A percentile compares a stretch with the other conserved stretches of the same genome.
Evolutionary conservation across 2,329 filamentous ascomycete species (phyloP).

Genomic region (Fusarium coffeatum): DNA sequence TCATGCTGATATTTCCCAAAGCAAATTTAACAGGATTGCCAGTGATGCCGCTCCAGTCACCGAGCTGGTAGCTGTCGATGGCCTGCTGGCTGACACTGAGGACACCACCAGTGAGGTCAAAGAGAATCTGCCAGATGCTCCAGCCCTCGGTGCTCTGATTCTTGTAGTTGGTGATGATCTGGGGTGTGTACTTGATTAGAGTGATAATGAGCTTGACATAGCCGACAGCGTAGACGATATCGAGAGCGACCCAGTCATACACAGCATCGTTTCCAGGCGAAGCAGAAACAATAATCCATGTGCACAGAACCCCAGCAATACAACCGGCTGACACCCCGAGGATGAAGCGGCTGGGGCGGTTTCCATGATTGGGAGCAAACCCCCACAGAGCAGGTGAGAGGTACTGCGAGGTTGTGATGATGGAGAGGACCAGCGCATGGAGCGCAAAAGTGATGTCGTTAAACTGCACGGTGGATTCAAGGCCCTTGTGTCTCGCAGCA

Average conservation of each 20-base stretch:
- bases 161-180: constrained; percentile 83
- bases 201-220: constrained; percentile 93
- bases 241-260: constrained; percentile 70
- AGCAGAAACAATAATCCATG: constrained; percentile 60
- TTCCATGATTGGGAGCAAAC: constrained; percentile 71
- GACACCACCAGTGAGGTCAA: constrained; percentile 85
- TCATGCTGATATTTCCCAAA: constrained; percentile 84
- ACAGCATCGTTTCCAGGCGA: constrained; percentile 53
- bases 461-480: constrained; percentile 84
- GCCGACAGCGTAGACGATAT: constrained; percentile 75
- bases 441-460: constrained; percentile 92
- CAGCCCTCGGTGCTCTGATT: constrained; percentile 89
- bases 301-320: constrained; percentile 66
- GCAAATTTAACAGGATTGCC: constrained; percentile 93
- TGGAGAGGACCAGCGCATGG: constrained; percentile 80
- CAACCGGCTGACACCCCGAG: constrained; percentile 77
- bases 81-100: constrained; percentile 84
- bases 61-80: constrained; percentile 85
- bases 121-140: constrained; percentile 84
- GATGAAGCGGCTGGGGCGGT: constrained; percentile 69
- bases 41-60: constrained; percentile 89
- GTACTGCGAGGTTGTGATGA: constrained; percentile 80
- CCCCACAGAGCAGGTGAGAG: constrained; percentile 80
- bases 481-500: constrained; percentile 78
- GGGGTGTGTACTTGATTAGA: constrained; percentile 91